Evolutionary conservation across 352 stramenopile genomes (phyloP).

Genomic region (Phytophthora pseudosyringae): DNA sequence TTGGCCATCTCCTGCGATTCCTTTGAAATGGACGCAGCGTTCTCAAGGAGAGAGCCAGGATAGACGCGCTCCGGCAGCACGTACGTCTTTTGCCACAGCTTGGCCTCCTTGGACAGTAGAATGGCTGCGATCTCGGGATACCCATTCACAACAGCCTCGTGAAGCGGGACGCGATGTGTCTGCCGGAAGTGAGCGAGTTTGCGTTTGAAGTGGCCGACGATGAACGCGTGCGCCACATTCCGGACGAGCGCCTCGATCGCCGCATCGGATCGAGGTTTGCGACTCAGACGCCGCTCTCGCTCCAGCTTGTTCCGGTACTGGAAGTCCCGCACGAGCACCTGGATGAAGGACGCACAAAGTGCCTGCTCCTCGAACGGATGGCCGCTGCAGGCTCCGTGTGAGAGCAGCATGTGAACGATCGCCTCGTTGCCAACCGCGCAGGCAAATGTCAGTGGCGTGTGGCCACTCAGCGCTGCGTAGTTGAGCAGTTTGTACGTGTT

Average conservation of each 20-base stretch:
- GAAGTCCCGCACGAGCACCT: conserved; percentile 61
- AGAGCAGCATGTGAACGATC: conserved; percentile 74
- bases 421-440: conserved; percentile 74
- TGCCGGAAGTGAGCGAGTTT: conserved; percentile 55
- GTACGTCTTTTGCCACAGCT: conserved; percentile 65
- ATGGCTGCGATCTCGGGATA: conserved; percentile 60
- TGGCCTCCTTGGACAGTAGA: conserved; percentile 56
- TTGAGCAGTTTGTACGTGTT: conserved; percentile 58
- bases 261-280: conserved; percentile 47
- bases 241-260: conserved; percentile 57
- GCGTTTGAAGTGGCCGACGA: conserved; percentile 58
- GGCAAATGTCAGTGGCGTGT: conserved; percentile 77
- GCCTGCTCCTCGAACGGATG: conserved; percentile 56
- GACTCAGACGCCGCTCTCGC: conserved; percentile 8
- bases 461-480: conserved; percentile 64
- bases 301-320: conserved; percentile 43
- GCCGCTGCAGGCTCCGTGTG: conserved; percentile 55
- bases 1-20: conserved; percentile 13
- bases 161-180: conserved; percentile 73
- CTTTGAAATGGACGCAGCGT: conserved; percentile 14
- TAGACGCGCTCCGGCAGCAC: conserved; percentile 61
- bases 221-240: conserved; percentile 67
- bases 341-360: conserved; percentile 69
- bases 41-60: conserved; percentile 37
- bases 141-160: conserved; percentile 78